Percentiles rank a stretch among this genome's conserved stretches.
phyloP scores from a whole-genome alignment of 202 grass and related monocot genomes.

The Panicum virgatum region DNA sequence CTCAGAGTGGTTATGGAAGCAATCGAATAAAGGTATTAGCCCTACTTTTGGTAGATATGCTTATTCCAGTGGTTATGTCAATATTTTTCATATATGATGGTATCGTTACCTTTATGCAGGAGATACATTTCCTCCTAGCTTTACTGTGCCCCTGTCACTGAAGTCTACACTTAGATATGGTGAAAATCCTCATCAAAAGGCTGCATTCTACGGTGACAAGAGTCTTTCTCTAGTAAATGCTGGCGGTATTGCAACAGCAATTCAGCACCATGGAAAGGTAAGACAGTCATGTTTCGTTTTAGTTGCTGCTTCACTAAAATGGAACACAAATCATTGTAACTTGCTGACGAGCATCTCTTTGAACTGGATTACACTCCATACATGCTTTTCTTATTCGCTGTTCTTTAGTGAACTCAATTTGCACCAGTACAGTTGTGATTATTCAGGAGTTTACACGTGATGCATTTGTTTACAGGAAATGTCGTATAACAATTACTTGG shows the following conservation, averaged over 20 bases:
- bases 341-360: not conserved
- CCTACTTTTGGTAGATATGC: not conserved
- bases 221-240: conserved; percentile 74
- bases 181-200: conserved; percentile 97
- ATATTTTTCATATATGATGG: not conserved
- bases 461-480: conserved; percentile 64
- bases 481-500: conserved; percentile 98
- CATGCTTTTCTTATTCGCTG: not conserved
- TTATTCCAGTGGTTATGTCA: conserved; percentile 13
- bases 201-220: conserved; percentile 84
- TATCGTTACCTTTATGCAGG: conserved; percentile 36
- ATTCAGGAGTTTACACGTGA: not conserved
- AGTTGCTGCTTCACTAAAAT: conserved; percentile 5
- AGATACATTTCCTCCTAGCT: conserved; percentile 62
- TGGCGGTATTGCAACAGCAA: conserved; percentile 85
- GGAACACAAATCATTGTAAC: not conserved
- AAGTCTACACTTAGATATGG: conserved; percentile 84
- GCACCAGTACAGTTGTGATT: not conserved
- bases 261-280: conserved; percentile 96
- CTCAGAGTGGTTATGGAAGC: conserved; percentile 80
- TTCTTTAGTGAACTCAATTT: not conserved
- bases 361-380: not conserved
- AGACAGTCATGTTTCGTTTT: not conserved
- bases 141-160: conserved; percentile 72
- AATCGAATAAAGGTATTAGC: conserved; percentile 47